These are phyloP conservation scores for Vachellia pachyceras DNA, from an alignment of 306 rosid species.

Conservation along the genomic window DNA sequence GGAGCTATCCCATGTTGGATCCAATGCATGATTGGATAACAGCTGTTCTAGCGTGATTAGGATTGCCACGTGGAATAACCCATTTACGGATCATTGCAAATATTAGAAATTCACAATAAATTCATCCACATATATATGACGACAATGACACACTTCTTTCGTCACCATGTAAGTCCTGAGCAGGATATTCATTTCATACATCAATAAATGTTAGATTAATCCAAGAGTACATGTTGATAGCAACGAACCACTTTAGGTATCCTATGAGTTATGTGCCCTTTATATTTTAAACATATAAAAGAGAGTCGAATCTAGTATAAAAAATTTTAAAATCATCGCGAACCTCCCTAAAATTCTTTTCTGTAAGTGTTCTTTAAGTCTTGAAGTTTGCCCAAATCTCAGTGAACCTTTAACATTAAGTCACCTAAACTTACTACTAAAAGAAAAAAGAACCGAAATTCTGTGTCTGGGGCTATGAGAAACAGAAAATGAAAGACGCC, in stretches of 20 bases:
- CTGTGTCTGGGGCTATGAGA: not conserved
- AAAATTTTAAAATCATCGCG: too few species aligned
- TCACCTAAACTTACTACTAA: too few species aligned
- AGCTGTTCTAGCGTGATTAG: conserved; percentile 37
- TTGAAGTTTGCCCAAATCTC: too few species aligned
- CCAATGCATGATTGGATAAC: conserved; percentile 50
- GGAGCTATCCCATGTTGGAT: conserved; percentile 43
- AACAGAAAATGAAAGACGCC: not conserved
- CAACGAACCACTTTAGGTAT: conserved; percentile 28
- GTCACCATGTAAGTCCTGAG: not conserved
- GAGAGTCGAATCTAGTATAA: too few species aligned
- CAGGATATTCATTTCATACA: not conserved
- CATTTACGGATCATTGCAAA: conserved; percentile 20
- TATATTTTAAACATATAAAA: not conserved
- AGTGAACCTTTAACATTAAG: too few species aligned
- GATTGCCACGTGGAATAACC: conserved; percentile 37
- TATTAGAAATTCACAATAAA: conserved; percentile 19
- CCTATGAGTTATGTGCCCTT: not conserved
- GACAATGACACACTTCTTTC: not conserved
- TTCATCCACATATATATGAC: not conserved
- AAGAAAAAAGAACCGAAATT: not conserved
- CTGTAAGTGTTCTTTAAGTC: too few species aligned
- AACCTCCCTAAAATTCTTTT: too few species aligned
- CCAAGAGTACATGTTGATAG: conserved; percentile 13
- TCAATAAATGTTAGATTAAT: conserved; percentile 28